Percentiles rank a stretch among this genome's conserved stretches.
Evolutionary conservation across 1,284 basidiomycete species (phyloP).

Genomic region (Athelia sp.): DNA sequence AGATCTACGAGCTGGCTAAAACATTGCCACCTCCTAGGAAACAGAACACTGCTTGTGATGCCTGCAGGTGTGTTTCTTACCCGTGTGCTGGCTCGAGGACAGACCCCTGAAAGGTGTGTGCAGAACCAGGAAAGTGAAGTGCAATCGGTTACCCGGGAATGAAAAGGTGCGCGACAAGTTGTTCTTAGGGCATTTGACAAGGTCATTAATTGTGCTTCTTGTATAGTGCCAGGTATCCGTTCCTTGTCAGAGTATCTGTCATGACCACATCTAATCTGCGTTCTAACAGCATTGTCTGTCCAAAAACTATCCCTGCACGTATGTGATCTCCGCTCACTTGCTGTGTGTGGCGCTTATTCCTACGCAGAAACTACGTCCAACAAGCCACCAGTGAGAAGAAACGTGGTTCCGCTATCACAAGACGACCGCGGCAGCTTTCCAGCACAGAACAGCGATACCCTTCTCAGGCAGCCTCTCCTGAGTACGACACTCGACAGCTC

Average conservation of each 20-base stretch:
- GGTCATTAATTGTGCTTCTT: constrained; percentile 11
- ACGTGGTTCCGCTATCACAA: constrained; percentile 47
- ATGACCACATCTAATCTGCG: neutral
- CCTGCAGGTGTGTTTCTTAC: constrained; percentile 56
- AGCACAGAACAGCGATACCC: constrained; percentile 23
- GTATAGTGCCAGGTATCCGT: constrained; percentile 58
- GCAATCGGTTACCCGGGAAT: constrained; percentile 69
- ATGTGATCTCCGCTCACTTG: constrained; percentile 24
- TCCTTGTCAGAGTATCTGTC: constrained; percentile 1
- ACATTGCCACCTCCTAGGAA: constrained; percentile 72
- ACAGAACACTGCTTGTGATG: constrained; percentile 89
- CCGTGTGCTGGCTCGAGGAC: neutral
- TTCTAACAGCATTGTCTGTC: constrained; percentile 63
- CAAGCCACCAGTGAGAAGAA: constrained; percentile 81
- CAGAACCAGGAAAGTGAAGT: constrained; percentile 80
- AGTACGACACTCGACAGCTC: neutral
- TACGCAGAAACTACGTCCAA: constrained; percentile 64
- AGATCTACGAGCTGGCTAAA: constrained; percentile 73
- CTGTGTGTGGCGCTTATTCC: constrained; percentile 10
- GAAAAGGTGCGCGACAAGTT: constrained; percentile 52
- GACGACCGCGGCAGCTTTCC: constrained; percentile 51
- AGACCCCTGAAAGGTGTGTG: neutral
- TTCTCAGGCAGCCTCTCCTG: no score
- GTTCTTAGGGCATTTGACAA: constrained; percentile 10
- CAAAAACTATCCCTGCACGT: constrained; percentile 85